Evolutionary conservation across 768 basidiomycete genomes (phyloP).

Genomic region (Suillus weaverae): DNA sequence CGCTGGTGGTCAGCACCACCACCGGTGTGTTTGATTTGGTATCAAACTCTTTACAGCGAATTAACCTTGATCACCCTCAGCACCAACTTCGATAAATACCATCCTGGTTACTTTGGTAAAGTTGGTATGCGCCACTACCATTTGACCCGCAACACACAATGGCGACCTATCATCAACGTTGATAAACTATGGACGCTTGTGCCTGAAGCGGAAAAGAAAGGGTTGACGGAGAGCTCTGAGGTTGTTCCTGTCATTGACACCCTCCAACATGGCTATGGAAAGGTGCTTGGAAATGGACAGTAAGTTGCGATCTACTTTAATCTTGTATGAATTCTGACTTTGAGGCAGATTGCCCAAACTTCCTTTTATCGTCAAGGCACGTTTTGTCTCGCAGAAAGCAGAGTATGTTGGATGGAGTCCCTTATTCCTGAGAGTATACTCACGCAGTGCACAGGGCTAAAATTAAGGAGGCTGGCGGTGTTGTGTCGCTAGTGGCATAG

Average conservation of each 20-base stretch:
- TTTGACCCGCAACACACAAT: slow-evolving; percentile 84
- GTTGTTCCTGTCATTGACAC: slow-evolving; percentile 96
- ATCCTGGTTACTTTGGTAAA: slow-evolving; percentile 99
- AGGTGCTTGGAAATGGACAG: slow-evolving; percentile 94
- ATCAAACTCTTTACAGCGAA: background rate
- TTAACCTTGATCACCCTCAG: slow-evolving; percentile 38
- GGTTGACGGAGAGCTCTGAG: slow-evolving; percentile 67
- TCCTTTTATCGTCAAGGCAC: slow-evolving; percentile 98
- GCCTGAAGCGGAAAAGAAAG: slow-evolving; percentile 80
- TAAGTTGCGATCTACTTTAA: slow-evolving; percentile 39
- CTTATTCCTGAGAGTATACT: slow-evolving; percentile 26
- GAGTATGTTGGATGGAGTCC: slow-evolving; percentile 48
- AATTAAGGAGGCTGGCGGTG: slow-evolving; percentile 93
- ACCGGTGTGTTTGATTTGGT: slow-evolving; percentile 62
- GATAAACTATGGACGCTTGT: slow-evolving; percentile 96
- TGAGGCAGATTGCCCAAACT: slow-evolving; percentile 71
- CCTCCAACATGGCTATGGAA: slow-evolving; percentile 80
- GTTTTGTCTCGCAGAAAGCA: slow-evolving; percentile 87
- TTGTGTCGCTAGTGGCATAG: slow-evolving; percentile 90
- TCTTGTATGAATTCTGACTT: slow-evolving; percentile 2
- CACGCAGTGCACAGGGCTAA: slow-evolving; percentile 47
- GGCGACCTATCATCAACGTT: slow-evolving; percentile 97
- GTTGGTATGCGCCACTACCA: slow-evolving; percentile 99
- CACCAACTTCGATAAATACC: slow-evolving; percentile 98
- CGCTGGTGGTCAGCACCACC: slow-evolving; percentile 99